Base-by-base conservation (phyloP, 352 stramenopile genomes). In the Pythium aphanidermatum region DNA sequence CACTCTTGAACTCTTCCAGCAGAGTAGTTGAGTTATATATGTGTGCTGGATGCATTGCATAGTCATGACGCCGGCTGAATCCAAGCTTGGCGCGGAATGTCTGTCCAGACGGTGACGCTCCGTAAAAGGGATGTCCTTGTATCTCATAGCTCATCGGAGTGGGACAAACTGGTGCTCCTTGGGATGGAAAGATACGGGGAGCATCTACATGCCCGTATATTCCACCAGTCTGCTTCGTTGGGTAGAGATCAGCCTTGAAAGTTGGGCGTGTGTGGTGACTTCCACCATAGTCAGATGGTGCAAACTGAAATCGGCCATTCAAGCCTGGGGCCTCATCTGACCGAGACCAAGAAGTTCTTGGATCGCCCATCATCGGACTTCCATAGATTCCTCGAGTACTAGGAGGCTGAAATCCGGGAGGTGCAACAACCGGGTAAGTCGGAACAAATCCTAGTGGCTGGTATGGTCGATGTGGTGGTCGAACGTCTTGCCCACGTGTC, bases 1-100 rank as follows among this genome's bases (percentile, higher is more conserved):
- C 51, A 19, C 59, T 68, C 41, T 78, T 86, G 36, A 95, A 91
- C 37, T 95, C 83, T 47, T 93, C 77, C 13, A 95, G 51, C 10
- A 95, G 64, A 35, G 59, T 86, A 41, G 69, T 79, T 12, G 74
- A 81, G 16, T 66, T 80, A 51, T 86, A 86, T 28, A 70, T 83
- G 31, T 88, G 70, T 2, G 70, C 48, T 16, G 79, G 65, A 30
- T 87, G 71, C 25, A 87, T 47, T 23, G 68, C 64, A 35, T 39
- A 43, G 1, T 51, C 56, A 43, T 56, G 35, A 23, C 37, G 34
- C 5, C 46, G 46, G 19, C 17, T 16, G 23, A 34, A 42, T 26
- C 46, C 46, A 1, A 41, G 50, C 35, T 63, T 63, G 34, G 42
- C 41, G 26, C 54, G 46, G 35, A 51, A 55, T 21, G 48, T 27